Evolutionary conservation across 805 yeast species (phyloP).

Genomic region (Jamesozyma hellenica): DNA sequence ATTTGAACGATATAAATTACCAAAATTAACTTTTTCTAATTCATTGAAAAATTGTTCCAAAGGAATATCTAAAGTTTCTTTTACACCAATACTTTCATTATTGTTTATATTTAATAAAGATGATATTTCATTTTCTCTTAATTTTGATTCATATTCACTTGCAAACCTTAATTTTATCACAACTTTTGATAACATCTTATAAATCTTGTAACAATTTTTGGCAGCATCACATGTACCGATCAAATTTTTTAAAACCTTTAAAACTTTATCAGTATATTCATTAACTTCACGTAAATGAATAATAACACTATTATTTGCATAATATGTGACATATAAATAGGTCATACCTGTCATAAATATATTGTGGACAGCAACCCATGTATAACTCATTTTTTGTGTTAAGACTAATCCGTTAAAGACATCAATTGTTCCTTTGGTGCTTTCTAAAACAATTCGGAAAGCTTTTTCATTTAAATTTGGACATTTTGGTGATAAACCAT

Average conservation of each 20-base stretch:
- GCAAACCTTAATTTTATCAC: slow-evolving; percentile 47
- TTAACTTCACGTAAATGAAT: slow-evolving; percentile 43
- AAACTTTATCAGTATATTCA: slow-evolving; percentile 38
- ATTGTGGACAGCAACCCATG: slow-evolving; percentile 91
- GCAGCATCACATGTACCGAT: slow-evolving; percentile 74
- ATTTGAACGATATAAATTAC: neutral
- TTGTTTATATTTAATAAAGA: neutral
- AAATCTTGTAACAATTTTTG: slow-evolving; percentile 54
- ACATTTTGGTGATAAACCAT: slow-evolving; percentile 70
- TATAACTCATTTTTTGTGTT: slow-evolving; percentile 60
- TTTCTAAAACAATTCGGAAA: slow-evolving; percentile 44
- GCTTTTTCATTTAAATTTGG: slow-evolving; percentile 45
- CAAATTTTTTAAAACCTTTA: slow-evolving; percentile 49
- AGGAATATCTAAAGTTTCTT: slow-evolving; percentile 10
- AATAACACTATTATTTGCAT: slow-evolving; percentile 45
- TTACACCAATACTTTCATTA: neutral
- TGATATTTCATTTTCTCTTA: neutral
- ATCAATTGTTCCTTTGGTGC: slow-evolving; percentile 57
- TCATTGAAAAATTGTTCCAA: slow-evolving; percentile 42
- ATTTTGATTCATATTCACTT: neutral
- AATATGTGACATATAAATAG: slow-evolving; percentile 64
- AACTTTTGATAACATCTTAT: slow-evolving; percentile 62
- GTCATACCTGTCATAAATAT: slow-evolving; percentile 84
- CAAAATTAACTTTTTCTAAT: slow-evolving; percentile 27
- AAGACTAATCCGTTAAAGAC: slow-evolving; percentile 50